Conservation (phyloP, 2,329 filamentous ascomycete species). For the Trichoderma aggressivum region DNA sequence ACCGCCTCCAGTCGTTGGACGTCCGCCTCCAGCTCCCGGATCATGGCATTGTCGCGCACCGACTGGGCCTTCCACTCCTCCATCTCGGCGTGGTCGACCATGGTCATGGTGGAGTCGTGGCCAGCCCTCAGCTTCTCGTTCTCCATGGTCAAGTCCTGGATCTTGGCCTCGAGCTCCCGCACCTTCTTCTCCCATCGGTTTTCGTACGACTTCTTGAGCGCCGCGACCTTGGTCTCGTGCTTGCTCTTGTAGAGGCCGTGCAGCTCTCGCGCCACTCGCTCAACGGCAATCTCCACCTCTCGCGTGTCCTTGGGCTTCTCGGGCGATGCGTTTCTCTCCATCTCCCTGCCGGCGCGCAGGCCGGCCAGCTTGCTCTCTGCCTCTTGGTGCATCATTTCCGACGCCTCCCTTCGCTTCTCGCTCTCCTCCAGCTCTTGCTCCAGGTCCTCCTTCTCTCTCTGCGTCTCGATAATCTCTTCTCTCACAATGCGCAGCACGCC, state of each 20-base stretch:
- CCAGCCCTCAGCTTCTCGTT: constrained; percentile 72
- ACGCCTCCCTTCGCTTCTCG: constrained; percentile 69
- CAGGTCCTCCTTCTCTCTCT: constrained; percentile 78
- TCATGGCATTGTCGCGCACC: constrained; percentile 62
- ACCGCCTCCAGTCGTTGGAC: constrained; percentile 73
- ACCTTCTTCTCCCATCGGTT: constrained; percentile 85
- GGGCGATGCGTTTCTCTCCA: constrained; percentile 36
- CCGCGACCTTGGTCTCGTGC: constrained; percentile 92
- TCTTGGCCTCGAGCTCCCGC: constrained; percentile 68
- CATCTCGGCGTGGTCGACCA: constrained; percentile 46
- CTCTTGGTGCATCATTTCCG: constrained; percentile 72
- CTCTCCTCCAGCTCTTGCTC: constrained; percentile 71
- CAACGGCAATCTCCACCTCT: constrained; percentile 80
- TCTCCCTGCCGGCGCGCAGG: constrained; percentile 61
- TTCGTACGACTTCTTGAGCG: constrained; percentile 82
- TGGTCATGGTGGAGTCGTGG: constrained; percentile 63
- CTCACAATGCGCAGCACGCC: constrained; percentile 73
- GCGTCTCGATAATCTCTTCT: constrained; percentile 73
- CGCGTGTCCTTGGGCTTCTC: constrained; percentile 33
- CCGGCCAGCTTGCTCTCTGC: constrained; percentile 73
- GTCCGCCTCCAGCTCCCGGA: constrained; percentile 68
- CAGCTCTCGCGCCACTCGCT: constrained; percentile 90
- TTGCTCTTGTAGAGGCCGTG: constrained; percentile 95
- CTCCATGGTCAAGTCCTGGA: constrained; percentile 67
- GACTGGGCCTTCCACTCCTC: constrained; percentile 57